These are phyloP conservation scores for Neonectria magnoliae DNA, from an alignment of 2,329 filamentous ascomycete genomes.

Conservation along the genomic window DNA sequence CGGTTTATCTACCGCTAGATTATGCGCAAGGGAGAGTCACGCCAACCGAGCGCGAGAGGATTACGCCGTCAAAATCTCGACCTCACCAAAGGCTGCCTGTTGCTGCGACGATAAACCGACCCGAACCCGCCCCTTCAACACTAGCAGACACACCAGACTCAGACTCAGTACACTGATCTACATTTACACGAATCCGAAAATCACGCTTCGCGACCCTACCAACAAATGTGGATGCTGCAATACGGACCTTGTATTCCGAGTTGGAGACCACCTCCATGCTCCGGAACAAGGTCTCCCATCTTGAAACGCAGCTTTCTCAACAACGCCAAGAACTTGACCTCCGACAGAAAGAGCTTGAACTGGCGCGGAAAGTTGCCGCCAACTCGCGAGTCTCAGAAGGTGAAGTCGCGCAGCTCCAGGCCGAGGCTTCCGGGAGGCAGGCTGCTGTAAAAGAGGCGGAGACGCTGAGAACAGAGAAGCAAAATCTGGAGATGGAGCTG, in stretches of 20 bases:
- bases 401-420: background rate
- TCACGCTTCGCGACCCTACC: background rate
- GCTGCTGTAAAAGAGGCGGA: background rate
- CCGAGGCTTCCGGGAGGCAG: background rate
- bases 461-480: background rate
- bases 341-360: background rate
- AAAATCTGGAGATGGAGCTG: background rate
- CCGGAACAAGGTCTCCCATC: background rate
- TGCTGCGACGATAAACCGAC: background rate
- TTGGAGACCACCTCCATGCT: background rate
- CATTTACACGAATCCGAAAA: background rate
- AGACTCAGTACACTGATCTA: background rate
- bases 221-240: background rate
- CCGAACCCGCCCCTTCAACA: background rate
- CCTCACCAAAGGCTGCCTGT: background rate
- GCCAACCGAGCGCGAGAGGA: background rate
- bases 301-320: background rate
- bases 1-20: background rate
- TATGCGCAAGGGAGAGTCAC: background rate
- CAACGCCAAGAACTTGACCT: background rate
- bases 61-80: background rate
- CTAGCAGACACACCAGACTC: background rate
- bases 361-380: background rate
- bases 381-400: background rate
- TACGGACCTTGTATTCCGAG: background rate